Evolutionary conservation across 2,329 filamentous ascomycete genomes (phyloP), one percentile per base, ranked within the genome.

Genomic region (Arthrinium puccinioides): DNA sequence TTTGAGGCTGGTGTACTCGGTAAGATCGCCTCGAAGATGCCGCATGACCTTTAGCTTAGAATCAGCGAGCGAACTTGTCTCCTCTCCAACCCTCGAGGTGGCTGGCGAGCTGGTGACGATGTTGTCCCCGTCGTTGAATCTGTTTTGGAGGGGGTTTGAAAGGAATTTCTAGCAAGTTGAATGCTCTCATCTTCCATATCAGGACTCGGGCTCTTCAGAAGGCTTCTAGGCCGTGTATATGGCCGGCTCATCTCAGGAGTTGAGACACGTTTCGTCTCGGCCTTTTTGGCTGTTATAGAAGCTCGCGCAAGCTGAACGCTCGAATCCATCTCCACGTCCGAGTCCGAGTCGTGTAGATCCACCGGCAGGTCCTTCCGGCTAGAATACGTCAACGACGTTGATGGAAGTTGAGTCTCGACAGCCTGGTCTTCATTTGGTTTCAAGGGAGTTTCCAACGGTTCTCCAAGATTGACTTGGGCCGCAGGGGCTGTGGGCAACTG

Each of bases 1-100:
- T 45, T 71, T 71, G 13, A 82, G 64, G 2, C 69, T 47, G 27
- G 72, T 60, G 45, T 64, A 76, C 40, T 78, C 74, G 3, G 69
- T 66, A 27, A 79, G 57, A 10, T 64, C 63, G n/a, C 60, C 61
- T 9, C 66, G 66, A 2, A 76, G 59, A 32, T 61, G 61, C 40
- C 62, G 67, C 24, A 59, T 51, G 10, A 79, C 60, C 34, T 70
- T 64, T 3, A 62, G 43, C 48, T 71, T 74, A 24, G 70, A 54
- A 1, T 56, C 51, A 27, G 56, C 53, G 41, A 58, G 49, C 9
- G 52, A 51, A 21, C 48, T 41, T 30, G 46, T 46, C 6, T 57
- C 54, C 40, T 55, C 54, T 18, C 55, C 54, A 19, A 37, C 19
- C 21, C 28, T 40, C 13, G 33, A 29, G n/a, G 35, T 43, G 5